Evolutionary conservation across 2,329 filamentous ascomycete genomes (phyloP).

Genomic region (Coniochaeta ligniaria): DNA sequence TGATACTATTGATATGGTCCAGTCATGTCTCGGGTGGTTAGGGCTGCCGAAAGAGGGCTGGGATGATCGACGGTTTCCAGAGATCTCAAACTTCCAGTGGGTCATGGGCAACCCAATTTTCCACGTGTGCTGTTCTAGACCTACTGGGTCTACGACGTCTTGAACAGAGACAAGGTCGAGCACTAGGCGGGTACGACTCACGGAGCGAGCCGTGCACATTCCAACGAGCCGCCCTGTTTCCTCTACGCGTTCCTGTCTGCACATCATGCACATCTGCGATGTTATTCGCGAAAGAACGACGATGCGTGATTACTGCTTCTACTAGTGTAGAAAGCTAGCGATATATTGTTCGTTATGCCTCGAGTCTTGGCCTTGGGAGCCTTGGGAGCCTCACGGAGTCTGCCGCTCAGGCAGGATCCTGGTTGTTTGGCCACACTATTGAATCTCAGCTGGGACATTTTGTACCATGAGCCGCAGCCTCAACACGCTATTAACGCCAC

Average conservation of each 20-base stretch:
- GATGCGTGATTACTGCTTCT: not conserved
- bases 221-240: not conserved
- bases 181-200: not conserved
- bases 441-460: not conserved
- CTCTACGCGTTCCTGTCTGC: not conserved
- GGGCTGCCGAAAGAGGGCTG: not conserved
- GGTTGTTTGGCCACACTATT: not conserved
- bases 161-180: not conserved
- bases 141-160: not conserved
- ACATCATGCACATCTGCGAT: not conserved
- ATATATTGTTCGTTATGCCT: not conserved
- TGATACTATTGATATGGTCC: no score
- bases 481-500: not conserved
- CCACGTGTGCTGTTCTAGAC: not conserved
- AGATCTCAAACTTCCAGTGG: no score
- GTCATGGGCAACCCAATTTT: no score
- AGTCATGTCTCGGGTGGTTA: not conserved
- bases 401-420: not conserved
- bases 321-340: not conserved
- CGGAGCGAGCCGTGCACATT: not conserved
- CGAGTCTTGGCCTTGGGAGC: not conserved
- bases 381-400: not conserved
- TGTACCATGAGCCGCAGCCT: not conserved
- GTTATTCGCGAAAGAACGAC: not conserved
- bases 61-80: not conserved